phyloP scores from a whole-genome alignment of 192 early-diverging fungal genomes.

The Spizellomyces punctatus region DNA sequence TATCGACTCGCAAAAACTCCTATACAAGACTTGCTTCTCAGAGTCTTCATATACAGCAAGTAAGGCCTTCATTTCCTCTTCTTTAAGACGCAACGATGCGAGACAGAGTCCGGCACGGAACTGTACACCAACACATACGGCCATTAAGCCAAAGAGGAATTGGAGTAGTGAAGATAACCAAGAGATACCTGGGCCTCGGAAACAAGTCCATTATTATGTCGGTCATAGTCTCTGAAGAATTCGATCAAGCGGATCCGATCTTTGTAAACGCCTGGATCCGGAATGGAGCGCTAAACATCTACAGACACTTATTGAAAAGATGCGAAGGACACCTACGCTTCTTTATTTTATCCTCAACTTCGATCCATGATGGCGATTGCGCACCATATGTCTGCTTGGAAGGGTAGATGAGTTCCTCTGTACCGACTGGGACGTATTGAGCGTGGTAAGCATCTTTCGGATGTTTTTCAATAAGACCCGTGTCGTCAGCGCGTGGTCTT shows the following conservation, averaged over 20 bases:
- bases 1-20: slow-evolving; percentile 48
- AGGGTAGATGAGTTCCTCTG: slow-evolving; percentile 52
- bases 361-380: slow-evolving; percentile 22
- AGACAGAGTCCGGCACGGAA: slow-evolving; percentile 50
- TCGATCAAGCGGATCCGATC: slow-evolving; percentile 55
- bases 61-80: slow-evolving; percentile 38
- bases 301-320: no score
- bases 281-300: no score
- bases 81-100: slow-evolving; percentile 35
- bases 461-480: slow-evolving; percentile 17
- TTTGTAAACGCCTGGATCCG: slow-evolving; percentile 50
- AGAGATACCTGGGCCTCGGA: slow-evolving; percentile 48
- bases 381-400: slow-evolving; percentile 11
- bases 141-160: no score
- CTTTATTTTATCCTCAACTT: slow-evolving; percentile 52
- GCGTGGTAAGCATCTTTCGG: slow-evolving; percentile 30
- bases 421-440: slow-evolving; percentile 53
- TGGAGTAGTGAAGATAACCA: neutral
- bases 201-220: slow-evolving; percentile 54
- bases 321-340: slow-evolving; percentile 35
- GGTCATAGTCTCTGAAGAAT: slow-evolving; percentile 61
- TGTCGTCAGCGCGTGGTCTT: neutral
- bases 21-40: slow-evolving; percentile 46
- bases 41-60: slow-evolving; percentile 37
- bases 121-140: slow-evolving; percentile 7